These are phyloP conservation scores for Fusarium illudens DNA, from an alignment of 2,329 filamentous ascomycete genomes.

Conservation along the genomic window DNA sequence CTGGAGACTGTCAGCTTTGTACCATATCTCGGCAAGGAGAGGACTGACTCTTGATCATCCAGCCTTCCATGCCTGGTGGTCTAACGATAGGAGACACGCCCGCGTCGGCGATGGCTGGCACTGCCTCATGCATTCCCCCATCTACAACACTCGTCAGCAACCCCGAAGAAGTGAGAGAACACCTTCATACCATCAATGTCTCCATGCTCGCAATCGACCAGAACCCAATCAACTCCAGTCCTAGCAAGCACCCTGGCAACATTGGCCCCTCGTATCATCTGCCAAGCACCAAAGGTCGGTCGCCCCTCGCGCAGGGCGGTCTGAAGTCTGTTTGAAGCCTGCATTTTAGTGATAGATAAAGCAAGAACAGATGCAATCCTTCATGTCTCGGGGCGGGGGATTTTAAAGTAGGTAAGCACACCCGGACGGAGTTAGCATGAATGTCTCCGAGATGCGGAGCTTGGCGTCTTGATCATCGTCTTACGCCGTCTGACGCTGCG, in stretches of 20 bases:
- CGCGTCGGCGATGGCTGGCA: neutral
- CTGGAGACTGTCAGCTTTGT: neutral
- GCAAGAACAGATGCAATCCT: neutral
- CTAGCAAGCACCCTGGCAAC: neutral
- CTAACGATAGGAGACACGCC: neutral
- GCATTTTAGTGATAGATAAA: neutral
- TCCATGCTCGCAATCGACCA: neutral
- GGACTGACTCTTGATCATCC: neutral
- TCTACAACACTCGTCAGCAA: rapidly evolving
- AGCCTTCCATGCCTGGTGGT: neutral
- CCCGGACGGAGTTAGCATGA: neutral
- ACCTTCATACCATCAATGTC: neutral
- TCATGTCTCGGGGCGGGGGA: neutral
- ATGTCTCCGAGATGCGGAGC: neutral
- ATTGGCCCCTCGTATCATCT: neutral
- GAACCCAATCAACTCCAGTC: neutral
- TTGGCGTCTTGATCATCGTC: neutral
- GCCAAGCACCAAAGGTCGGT: neutral
- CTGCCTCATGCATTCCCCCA: neutral
- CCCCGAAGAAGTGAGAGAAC: neutral
- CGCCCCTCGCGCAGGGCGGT: neutral
- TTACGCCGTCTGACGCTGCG: neutral
- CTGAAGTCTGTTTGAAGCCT: neutral
- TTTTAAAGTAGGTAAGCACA: neutral
- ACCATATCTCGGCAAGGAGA: neutral